A percentile compares a stretch with the other conserved stretches of the same genome.
Conservation (phyloP, 1,284 basidiomycete species). For the Dichomitus squalens region DNA sequence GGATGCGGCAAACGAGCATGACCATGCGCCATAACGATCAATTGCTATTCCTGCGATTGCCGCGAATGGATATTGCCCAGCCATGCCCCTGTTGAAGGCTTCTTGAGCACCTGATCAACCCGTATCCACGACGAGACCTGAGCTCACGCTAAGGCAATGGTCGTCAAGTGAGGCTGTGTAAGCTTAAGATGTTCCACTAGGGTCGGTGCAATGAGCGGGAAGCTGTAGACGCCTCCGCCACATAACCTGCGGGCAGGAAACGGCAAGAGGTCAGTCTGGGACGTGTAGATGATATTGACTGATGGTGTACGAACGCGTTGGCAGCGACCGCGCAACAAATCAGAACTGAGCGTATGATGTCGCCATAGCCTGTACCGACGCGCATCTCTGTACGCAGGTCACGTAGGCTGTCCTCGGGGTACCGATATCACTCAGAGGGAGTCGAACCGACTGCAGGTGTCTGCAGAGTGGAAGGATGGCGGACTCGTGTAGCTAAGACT, state of each 20-base stretch:
- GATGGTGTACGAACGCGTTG: slow-evolving; percentile 54
- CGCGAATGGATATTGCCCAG: slow-evolving; percentile 69
- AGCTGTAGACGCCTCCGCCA: slow-evolving; percentile 75
- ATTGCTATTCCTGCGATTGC: slow-evolving; percentile 60
- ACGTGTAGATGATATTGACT: not conserved
- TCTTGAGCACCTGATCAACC: not conserved
- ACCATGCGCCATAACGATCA: slow-evolving; percentile 60
- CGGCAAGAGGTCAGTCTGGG: not conserved
- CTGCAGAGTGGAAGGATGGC: no score
- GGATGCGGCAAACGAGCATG: slow-evolving; percentile 65
- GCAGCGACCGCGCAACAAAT: slow-evolving; percentile 58
- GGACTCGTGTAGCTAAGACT: no score
- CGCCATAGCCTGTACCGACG: not conserved
- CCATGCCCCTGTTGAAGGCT: slow-evolving; percentile 52
- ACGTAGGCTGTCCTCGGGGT: not conserved
- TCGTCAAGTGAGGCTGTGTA: slow-evolving; percentile 76
- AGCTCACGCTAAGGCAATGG: slow-evolving; percentile 66
- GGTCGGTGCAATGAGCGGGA: slow-evolving; percentile 69
- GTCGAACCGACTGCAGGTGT: not conserved
- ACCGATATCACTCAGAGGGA: not conserved
- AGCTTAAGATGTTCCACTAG: slow-evolving; percentile 61
- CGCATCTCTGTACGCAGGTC: not conserved
- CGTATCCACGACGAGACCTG: not conserved
- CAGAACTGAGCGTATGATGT: slow-evolving; percentile 30
- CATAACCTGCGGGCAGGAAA: slow-evolving; percentile 58